A percentile compares a stretch with the other conserved stretches of the same genome.
phyloP scores from a whole-genome alignment of 108 stramenopile genomes.

The Mayamaea pseudoterrestris region DNA sequence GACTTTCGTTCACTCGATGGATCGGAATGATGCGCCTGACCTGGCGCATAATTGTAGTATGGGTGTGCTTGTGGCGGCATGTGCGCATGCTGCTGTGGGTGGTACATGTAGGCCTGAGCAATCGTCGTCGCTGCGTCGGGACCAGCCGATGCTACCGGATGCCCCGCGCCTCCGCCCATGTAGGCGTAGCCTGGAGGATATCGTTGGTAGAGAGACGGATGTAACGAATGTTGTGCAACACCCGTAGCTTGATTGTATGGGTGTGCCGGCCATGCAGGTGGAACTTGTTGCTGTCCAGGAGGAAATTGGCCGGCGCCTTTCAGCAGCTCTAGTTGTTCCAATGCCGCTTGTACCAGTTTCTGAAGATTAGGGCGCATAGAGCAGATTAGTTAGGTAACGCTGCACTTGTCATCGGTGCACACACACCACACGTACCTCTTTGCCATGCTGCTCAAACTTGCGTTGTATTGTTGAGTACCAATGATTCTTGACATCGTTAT shows the following conservation, averaged over 20 bases:
- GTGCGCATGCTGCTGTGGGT: no score
- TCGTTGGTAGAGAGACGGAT: constrained; percentile 15
- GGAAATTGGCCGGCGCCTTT: constrained; percentile 38
- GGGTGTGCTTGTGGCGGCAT: no score
- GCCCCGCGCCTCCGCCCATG: no score
- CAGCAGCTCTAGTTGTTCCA: constrained; percentile 66
- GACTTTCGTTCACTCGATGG: no score
- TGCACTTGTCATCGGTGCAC: background rate
- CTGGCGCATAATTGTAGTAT: no score
- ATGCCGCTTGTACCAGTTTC: constrained; percentile 62
- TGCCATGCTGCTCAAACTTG: constrained; percentile 71
- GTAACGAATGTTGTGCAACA: no score
- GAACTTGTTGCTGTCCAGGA: constrained; percentile 21
- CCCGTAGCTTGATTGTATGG: constrained; percentile 37
- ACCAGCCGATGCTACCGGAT: no score
- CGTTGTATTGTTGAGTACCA: constrained; percentile 83
- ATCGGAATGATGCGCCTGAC: no score
- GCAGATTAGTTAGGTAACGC: background rate
- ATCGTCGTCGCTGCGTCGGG: no score
- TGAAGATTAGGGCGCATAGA: constrained; percentile 5
- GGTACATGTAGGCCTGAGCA: no score
- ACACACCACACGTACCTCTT: constrained; percentile 37
- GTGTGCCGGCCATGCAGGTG: constrained; percentile 19
- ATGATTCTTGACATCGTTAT: constrained; percentile 95
- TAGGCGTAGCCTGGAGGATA: no score